These are phyloP conservation scores for Picea glauca DNA, from an alignment of 75 land plant genomes.

Conservation along the genomic window DNA sequence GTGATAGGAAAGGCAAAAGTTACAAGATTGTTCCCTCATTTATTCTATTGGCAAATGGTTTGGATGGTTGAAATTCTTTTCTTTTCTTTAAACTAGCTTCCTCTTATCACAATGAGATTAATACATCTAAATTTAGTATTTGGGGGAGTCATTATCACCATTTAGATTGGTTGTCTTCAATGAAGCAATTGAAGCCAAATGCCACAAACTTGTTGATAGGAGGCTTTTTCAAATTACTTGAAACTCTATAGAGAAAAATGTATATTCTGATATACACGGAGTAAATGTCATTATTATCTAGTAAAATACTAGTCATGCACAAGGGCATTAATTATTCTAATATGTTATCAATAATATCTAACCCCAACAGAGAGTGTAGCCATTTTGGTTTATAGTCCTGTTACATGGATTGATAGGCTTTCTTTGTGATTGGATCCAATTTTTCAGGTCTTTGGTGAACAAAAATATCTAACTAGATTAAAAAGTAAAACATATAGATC, in stretches of 20 bases:
- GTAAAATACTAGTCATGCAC: neutral
- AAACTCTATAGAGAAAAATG: slow-evolving; percentile 56
- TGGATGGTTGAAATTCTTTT: too few relatives aligned
- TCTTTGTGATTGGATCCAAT: neutral
- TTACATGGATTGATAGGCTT: neutral
- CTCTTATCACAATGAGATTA: too few relatives aligned
- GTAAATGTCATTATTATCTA: neutral
- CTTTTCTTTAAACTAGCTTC: too few relatives aligned
- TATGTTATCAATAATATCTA: neutral
- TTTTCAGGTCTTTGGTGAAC: neutral
- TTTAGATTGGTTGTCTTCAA: too few relatives aligned
- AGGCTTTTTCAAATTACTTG: slow-evolving; percentile 65
- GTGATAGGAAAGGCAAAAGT: too few relatives aligned
- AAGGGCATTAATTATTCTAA: neutral
- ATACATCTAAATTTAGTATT: too few relatives aligned
- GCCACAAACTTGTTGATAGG: slow-evolving; percentile 86
- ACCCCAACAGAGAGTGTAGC: neutral
- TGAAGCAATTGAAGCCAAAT: slow-evolving; percentile 60
- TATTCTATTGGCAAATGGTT: too few relatives aligned
- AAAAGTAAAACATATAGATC: neutral
- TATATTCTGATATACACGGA: neutral
- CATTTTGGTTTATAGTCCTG: neutral
- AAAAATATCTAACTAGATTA: too few relatives aligned
- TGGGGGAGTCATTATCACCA: too few relatives aligned
- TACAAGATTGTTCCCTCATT: too few relatives aligned